Evolutionary conservation across 2,329 filamentous ascomycete species (phyloP), one percentile per base, ranked within the genome.

Genomic region (Fusarium camptoceras): DNA sequence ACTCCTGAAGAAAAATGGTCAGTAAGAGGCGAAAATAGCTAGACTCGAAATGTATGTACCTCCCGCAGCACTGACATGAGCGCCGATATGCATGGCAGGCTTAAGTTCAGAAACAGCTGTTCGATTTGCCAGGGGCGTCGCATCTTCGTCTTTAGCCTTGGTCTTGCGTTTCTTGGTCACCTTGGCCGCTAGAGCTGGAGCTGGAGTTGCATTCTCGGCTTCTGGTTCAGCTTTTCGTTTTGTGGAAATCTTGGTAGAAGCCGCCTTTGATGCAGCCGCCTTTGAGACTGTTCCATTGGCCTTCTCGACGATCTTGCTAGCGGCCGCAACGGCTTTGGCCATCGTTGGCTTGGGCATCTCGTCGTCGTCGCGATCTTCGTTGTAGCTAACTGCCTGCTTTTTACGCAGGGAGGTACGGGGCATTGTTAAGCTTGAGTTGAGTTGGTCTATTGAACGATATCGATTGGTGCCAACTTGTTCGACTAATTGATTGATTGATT

Each of bases 41-140:
- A 58, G 6, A 31, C 10, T 34, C 25, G 41, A 18, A 37, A 12
- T 49, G 71, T 84, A 59, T 42, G 24, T 78, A 92, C 93, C 95
- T 83, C 94, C 95, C 28, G 96, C 94, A 68, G 88, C 90, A 79
- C 92, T 96, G 66, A 98, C 94, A 79, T 99, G 96, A 1, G 96
- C 96, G 18, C 96, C 96, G 58, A 99, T 91, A 75, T 92, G 91
- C 87, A 98, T 92, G 15, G 84, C 80, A 77, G 85, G 87, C 78
- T 91, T 90, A 66, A 95, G 83, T 2, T 89, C 88, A 15, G 80
- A 73, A 30, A 89, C 79, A 7, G 85, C 81, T 1, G 94, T 94
- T 37, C 96, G 87, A 27, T 85, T 82, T 22, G 89, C 91, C 3
- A 97, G 80, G 0, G 92, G 89, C 84, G 89, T 88, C 27, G 73